These are phyloP conservation scores for Kuraishia hungarica DNA, from an alignment of 805 yeast species.

Conservation along the genomic window DNA sequence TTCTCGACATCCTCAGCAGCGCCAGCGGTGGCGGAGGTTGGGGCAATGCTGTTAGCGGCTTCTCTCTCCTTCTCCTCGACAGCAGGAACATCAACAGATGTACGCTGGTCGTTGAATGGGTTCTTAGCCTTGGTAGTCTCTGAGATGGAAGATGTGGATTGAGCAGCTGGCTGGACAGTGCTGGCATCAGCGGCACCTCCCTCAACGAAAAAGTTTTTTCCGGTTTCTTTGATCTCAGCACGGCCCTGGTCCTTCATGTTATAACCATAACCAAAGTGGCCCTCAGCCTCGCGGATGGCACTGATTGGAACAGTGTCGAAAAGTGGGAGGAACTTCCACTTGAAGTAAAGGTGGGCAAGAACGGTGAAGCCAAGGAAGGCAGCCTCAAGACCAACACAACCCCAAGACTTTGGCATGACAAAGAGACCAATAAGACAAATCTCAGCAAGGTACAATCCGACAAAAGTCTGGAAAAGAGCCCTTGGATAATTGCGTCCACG, in stretches of 20 bases:
- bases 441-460: slow-evolving; percentile 64
- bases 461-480: slow-evolving; percentile 65
- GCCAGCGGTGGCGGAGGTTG: not conserved
- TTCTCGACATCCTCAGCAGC: not conserved
- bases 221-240: slow-evolving; percentile 44
- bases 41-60: slow-evolving; percentile 4
- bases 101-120: slow-evolving; percentile 3
- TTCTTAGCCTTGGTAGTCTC: not conserved
- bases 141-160: not conserved
- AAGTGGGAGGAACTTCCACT: slow-evolving; percentile 51
- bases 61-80: not conserved
- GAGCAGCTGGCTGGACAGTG: slow-evolving; percentile 2
- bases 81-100: not conserved
- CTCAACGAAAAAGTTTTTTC: slow-evolving; percentile 24
- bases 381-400: slow-evolving; percentile 62
- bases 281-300: slow-evolving; percentile 40
- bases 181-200: slow-evolving; percentile 1
- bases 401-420: slow-evolving; percentile 75
- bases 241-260: slow-evolving; percentile 61
- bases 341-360: slow-evolving; percentile 47
- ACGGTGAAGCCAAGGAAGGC: slow-evolving; percentile 52
- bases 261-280: slow-evolving; percentile 30
- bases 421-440: slow-evolving; percentile 62
- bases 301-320: slow-evolving; percentile 65
- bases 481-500: slow-evolving; percentile 70